These are phyloP conservation scores for Amphicarpaea edgeworthii DNA, from an alignment of 306 rosid genomes.

Conservation along the genomic window DNA sequence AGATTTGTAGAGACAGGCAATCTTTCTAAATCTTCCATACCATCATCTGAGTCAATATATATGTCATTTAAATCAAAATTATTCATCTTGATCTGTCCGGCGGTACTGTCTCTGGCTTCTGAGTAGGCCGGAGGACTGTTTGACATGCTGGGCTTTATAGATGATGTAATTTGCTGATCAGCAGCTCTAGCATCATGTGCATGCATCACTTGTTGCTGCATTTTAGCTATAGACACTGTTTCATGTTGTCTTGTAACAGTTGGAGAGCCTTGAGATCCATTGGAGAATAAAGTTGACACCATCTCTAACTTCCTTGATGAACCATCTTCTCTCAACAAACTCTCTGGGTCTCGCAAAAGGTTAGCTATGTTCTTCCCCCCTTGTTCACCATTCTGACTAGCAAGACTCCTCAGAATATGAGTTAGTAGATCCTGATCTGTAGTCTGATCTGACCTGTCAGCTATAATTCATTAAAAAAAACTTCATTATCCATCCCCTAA, in stretches of 20 bases:
- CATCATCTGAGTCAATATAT: conserved; percentile 87
- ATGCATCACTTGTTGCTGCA: conserved; percentile 53
- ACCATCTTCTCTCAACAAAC: conserved; percentile 56
- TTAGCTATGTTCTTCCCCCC: conserved; percentile 60
- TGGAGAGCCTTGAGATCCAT: conserved; percentile 67
- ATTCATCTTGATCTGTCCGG: conserved; percentile 69
- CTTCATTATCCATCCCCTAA: conserved; percentile 43
- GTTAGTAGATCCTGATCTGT: conserved; percentile 81
- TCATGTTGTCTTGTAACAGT: conserved; percentile 53
- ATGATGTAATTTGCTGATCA: conserved; percentile 56
- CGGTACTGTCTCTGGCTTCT: conserved; percentile 67
- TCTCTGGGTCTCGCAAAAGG: conserved; percentile 65
- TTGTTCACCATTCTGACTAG: conserved; percentile 63
- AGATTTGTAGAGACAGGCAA: conserved; percentile 63
- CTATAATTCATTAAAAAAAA: conserved; percentile 57
- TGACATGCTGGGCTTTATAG: conserved; percentile 57
- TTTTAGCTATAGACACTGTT: conserved; percentile 48
- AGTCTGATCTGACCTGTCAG: conserved; percentile 73
- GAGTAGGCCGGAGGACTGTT: conserved; percentile 73
- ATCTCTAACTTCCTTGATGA: conserved; percentile 62
- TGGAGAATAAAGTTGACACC: conserved; percentile 60
- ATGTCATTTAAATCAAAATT: conserved; percentile 82
- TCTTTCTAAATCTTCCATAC: conserved; percentile 69
- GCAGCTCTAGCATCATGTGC: conserved; percentile 55
- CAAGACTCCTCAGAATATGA: conserved; percentile 75